Evolutionary conservation across 1,284 basidiomycete genomes (phyloP), one percentile per base, ranked within the genome.

Genomic region (Trichosporon ovoides): DNA sequence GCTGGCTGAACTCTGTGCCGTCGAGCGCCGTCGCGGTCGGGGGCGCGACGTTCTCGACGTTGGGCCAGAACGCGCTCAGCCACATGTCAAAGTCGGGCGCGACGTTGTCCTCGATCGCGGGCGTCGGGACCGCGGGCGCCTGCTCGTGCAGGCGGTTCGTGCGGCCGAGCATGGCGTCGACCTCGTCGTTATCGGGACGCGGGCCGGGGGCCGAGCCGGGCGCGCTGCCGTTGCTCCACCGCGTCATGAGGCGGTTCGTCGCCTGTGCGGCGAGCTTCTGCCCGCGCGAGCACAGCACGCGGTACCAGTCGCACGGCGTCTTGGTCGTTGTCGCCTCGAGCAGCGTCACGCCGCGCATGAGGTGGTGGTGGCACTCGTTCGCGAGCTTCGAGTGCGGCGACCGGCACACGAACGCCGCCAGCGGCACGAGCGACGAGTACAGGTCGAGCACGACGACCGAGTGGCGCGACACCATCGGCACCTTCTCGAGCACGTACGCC

Each of bases 401-500:
- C 6, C 43, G 43, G 43, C 43, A 48, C 14, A 48, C 43, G 43
- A 48, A 48, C 12, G 43, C 43, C 12, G 43, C 43, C 16, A 48
- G 43, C 4, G 43, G 43, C 7, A 48, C 43, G 24, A 48, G 43
- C 10, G 43, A 48, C 16, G 43, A 48, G 43, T 48, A 48, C 24
- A 48, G 43, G 28, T 48, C 43, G 14, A 48, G 43, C 14, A 48
- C 43, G 24, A 48, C 43, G 14, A 48, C 43, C 14, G 24, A 31
- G 49, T 51, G 33, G 4, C 49, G 49, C 3, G 11, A 16, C 19
- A 51, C 34, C 33, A 22, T 51, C 3, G 34, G 49, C 5, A 51
- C 49, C 33, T 51, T 51, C 33, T 51, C 49, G n/a, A 51, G 49
- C 18, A 36, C 34, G 49, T 51, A 51, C 33, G 34, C 49, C 18